Evolutionary conservation across 2,329 filamentous ascomycete species (phyloP).

Genomic region (Orbilia ellipsospora): DNA sequence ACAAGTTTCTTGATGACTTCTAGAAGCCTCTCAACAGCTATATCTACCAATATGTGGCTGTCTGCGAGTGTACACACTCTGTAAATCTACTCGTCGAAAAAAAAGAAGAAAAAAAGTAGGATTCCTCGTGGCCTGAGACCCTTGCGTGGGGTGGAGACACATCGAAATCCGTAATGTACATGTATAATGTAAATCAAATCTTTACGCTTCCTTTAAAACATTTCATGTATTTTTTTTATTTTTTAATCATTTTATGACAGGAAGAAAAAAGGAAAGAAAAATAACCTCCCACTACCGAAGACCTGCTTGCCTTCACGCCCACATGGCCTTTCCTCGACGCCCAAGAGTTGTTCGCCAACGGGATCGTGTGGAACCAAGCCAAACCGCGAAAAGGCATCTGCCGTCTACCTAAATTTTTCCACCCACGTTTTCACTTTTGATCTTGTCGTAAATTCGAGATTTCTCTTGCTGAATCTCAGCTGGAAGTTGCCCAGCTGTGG

Average conservation of each 20-base stretch:
- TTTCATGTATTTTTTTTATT: neutral
- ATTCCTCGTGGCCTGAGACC: neutral
- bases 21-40: conserved; percentile 19
- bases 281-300: conserved; percentile 8
- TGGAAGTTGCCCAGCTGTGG: no score
- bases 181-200: conserved; percentile 4
- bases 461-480: no score
- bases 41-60: neutral
- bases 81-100: neutral
- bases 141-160: conserved; percentile 8
- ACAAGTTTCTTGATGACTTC: conserved; percentile 12
- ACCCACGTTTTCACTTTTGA: no score
- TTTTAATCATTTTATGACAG: no score
- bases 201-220: conserved; percentile 5
- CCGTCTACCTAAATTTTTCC: no score
- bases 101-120: neutral
- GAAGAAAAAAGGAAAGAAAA: neutral
- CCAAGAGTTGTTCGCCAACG: conserved; percentile 2
- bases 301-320: neutral
- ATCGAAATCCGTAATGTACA: conserved; percentile 15
- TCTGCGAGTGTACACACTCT: neutral
- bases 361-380: neutral
- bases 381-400: no score
- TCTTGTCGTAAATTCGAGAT: no score
- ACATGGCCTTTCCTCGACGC: conserved; percentile 20